Evolutionary conservation across 352 stramenopile species (phyloP).

Genomic region (Globisporangium lucens): DNA sequence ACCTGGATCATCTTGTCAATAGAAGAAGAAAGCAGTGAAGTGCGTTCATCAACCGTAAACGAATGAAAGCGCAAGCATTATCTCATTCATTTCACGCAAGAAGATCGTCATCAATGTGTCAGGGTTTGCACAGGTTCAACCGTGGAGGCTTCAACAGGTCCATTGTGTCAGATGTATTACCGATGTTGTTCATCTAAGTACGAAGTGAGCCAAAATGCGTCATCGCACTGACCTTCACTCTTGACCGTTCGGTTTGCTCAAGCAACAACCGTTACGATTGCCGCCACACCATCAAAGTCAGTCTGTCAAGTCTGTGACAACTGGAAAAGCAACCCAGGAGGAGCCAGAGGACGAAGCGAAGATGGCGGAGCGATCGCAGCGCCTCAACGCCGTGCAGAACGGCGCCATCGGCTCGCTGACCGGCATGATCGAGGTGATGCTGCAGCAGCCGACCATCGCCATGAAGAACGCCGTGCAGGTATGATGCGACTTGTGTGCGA

Average conservation of each 20-base stretch:
- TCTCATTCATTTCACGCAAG: too few relatives aligned
- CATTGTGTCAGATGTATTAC: background rate
- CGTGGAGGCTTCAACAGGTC: too few relatives aligned
- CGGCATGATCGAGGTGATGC: conserved; percentile 80
- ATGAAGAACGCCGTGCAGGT: conserved; percentile 83
- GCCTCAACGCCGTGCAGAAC: conserved; percentile 69
- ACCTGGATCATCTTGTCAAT: background rate
- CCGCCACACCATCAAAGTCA: background rate
- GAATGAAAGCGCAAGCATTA: background rate
- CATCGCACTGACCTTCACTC: conserved; percentile 1
- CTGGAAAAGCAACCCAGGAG: background rate
- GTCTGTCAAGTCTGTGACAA: background rate
- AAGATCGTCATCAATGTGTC: too few relatives aligned
- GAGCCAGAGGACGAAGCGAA: background rate
- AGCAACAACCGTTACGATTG: background rate
- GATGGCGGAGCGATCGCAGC: conserved; percentile 44
- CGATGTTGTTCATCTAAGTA: background rate
- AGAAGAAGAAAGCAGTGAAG: background rate
- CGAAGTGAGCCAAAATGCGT: background rate
- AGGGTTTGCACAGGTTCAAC: too few relatives aligned
- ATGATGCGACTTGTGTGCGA: background rate
- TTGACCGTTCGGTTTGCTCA: background rate
- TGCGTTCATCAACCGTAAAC: background rate
- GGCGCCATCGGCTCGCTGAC: conserved; percentile 73
- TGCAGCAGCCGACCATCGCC: conserved; percentile 82